Percentiles rank a stretch among this genome's conserved stretches.
phyloP scores from a whole-genome alignment of 495 filamentous ascomycete genomes.

The Echria macrotheca region DNA sequence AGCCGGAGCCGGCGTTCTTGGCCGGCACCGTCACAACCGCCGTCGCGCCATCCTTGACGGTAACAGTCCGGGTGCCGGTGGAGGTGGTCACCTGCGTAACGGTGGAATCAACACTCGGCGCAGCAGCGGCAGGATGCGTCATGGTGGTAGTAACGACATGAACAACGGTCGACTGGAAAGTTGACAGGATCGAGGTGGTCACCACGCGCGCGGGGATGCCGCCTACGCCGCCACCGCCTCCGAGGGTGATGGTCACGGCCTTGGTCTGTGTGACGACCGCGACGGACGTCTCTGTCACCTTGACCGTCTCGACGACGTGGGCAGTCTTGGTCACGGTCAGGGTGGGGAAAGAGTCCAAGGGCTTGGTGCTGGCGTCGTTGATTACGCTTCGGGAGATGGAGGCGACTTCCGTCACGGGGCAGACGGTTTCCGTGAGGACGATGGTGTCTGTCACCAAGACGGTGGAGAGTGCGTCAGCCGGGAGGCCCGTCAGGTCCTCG shows the following conservation, averaged over 20 bases:
- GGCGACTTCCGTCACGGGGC: slow-evolving; percentile 38
- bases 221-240: slow-evolving; percentile 26
- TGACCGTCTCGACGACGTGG: slow-evolving; percentile 13
- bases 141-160: slow-evolving; percentile 19
- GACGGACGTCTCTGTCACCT: slow-evolving; percentile 22
- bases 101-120: slow-evolving; percentile 26
- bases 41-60: slow-evolving; percentile 20
- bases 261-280: slow-evolving; percentile 21
- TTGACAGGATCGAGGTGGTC: slow-evolving; percentile 35
- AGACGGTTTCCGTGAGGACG: slow-evolving; percentile 40
- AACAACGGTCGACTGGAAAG: slow-evolving; percentile 21
- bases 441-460: slow-evolving; percentile 41
- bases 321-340: slow-evolving; percentile 20
- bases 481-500: slow-evolving; percentile 27
- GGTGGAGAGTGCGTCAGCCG: slow-evolving; percentile 26
- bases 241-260: slow-evolving; percentile 35
- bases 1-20: slow-evolving; percentile 14
- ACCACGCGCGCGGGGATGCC: slow-evolving; percentile 22
- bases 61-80: slow-evolving; percentile 39
- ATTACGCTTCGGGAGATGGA: slow-evolving; percentile 37
- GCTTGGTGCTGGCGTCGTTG: slow-evolving; percentile 5
- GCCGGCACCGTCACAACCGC: slow-evolving; percentile 12
- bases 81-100: slow-evolving; percentile 28
- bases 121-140: slow-evolving; percentile 2
- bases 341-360: slow-evolving; percentile 12